A percentile compares a stretch with the other conserved stretches of the same genome.
Conservation (phyloP, 2,329 filamentous ascomycete species). For the Cladophialophora psammophila region DNA sequence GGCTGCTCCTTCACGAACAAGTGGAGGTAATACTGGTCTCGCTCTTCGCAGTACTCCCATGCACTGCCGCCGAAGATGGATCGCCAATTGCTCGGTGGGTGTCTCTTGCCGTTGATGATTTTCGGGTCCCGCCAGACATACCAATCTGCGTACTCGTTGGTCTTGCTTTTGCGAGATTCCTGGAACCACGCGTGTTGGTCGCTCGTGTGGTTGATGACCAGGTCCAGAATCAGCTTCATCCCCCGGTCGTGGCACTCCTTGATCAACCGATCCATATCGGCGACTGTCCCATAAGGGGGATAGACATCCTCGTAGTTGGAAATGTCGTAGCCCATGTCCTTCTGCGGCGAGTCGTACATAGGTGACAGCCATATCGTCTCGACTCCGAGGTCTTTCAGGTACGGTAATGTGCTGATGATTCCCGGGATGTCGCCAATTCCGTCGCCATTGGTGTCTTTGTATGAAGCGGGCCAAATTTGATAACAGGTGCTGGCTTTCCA, state of each 20-base stretch:
- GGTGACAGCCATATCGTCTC: constrained; percentile 56
- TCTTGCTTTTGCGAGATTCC: constrained; percentile 53
- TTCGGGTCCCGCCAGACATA: constrained; percentile 70
- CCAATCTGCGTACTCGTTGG: constrained; percentile 64
- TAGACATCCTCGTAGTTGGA: constrained; percentile 72
- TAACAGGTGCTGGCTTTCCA: constrained; percentile 41
- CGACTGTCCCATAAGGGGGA: constrained; percentile 69
- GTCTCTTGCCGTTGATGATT: constrained; percentile 62
- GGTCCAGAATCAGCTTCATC: constrained; percentile 75
- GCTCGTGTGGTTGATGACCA: constrained; percentile 81
- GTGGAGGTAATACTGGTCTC: constrained; percentile 71
- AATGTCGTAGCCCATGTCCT: constrained; percentile 74
- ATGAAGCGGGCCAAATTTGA: constrained; percentile 46
- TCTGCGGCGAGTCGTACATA: constrained; percentile 68
- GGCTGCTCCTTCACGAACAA: constrained; percentile 76
- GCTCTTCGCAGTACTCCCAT: constrained; percentile 40
- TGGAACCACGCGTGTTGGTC: constrained; percentile 65
- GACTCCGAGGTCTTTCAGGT: constrained; percentile 45
- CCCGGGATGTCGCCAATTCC: constrained; percentile 47
- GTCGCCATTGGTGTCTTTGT: constrained; percentile 48
- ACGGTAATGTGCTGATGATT: constrained; percentile 44
- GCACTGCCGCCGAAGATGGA: constrained; percentile 50
- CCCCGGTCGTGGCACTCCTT: constrained; percentile 65
- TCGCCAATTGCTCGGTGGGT: constrained; percentile 67
- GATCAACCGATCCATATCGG: constrained; percentile 70